Percentiles rank a stretch among this genome's conserved stretches.
Evolutionary conservation across 2,329 filamentous ascomycete species (phyloP).

Genomic region (Fusarium sp.): DNA sequence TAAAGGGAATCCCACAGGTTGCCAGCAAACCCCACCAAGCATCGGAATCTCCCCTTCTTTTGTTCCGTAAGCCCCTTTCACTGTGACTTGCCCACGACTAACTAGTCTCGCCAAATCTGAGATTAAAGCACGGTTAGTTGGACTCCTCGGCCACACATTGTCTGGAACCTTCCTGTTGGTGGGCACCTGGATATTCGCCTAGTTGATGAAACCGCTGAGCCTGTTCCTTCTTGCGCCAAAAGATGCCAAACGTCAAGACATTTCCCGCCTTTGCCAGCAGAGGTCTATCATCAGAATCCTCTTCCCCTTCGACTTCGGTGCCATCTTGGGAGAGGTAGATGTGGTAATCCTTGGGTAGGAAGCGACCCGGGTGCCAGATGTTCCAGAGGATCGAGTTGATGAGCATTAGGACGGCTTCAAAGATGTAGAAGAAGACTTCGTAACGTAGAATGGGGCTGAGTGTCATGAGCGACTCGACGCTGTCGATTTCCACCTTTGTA

Average conservation of each 20-base stretch:
- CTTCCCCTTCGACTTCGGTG: slow-evolving; percentile 21
- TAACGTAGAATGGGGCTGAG: slow-evolving; percentile 58
- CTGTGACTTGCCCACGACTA: background rate
- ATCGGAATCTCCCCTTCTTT: too few species aligned
- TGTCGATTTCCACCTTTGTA: slow-evolving; percentile 19
- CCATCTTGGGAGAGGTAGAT: slow-evolving; percentile 61
- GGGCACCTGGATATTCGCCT: background rate
- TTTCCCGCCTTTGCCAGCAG: background rate
- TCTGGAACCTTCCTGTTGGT: background rate
- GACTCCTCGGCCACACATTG: background rate
- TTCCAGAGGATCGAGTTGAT: slow-evolving; percentile 61
- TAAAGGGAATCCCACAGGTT: background rate
- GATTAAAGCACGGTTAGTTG: background rate
- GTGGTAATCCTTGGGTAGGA: slow-evolving; percentile 57
- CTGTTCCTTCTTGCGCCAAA: background rate
- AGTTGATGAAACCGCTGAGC: background rate
- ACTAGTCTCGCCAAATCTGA: background rate
- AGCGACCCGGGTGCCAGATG: slow-evolving; percentile 59
- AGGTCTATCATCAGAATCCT: background rate
- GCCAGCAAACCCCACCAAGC: background rate
- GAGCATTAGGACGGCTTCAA: slow-evolving; percentile 64
- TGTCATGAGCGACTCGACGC: slow-evolving; percentile 31
- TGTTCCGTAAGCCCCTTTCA: too few species aligned
- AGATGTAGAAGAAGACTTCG: slow-evolving; percentile 67
- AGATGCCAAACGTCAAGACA: background rate